Evolutionary conservation across 345 rosid genomes (phyloP), one percentile per base, ranked within the genome.

Genomic region (Trapa bicornis): DNA sequence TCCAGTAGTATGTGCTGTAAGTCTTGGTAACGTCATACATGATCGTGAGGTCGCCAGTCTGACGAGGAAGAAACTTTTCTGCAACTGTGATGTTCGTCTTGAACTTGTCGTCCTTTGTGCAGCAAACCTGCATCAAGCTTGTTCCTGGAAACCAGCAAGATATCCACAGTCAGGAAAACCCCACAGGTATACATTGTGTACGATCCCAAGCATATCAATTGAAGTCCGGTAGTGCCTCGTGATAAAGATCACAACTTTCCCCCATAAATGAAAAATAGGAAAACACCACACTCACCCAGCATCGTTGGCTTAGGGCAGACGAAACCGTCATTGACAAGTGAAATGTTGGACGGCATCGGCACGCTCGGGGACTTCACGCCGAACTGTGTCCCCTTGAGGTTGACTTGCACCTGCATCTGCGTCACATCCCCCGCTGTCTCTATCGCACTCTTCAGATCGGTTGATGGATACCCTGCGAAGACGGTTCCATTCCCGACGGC

Each of bases 21-120:
- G 98, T 82, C 70, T 87, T 79, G 74, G 74, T 75, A 72, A 93
- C 97, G 71, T 93, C 97, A 72, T 93, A 93, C 91, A 87, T 87
- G 37, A 93, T 84, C 9, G 96, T 90, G 53, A 93, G 88, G 82
- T 93, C 98, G 14, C 98, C 97, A 17, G 71, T 80, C 70, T 80
- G 91, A 36, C 89, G 86, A 37, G 94, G 90, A 62, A 86, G 54
- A 79, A 90, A 90, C 50, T 83, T 84, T 1, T 81, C 89, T 1
- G 74, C 79, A 35, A 79, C 75, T 0, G 89, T 84, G 65, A 83
- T 75, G 77, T 93, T 93, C 62, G 89, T 64, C 72, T 75, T 78
- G 48, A 77, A 76, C 1, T 76, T 84, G 0, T 79, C 75, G 33
- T 90, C 90, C 80, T 72, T 81, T 33, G 68, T 74, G 76, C 98